These are phyloP conservation scores for Lotmaria passim DNA, from an alignment of 208 protist species.

Conservation along the genomic window DNA sequence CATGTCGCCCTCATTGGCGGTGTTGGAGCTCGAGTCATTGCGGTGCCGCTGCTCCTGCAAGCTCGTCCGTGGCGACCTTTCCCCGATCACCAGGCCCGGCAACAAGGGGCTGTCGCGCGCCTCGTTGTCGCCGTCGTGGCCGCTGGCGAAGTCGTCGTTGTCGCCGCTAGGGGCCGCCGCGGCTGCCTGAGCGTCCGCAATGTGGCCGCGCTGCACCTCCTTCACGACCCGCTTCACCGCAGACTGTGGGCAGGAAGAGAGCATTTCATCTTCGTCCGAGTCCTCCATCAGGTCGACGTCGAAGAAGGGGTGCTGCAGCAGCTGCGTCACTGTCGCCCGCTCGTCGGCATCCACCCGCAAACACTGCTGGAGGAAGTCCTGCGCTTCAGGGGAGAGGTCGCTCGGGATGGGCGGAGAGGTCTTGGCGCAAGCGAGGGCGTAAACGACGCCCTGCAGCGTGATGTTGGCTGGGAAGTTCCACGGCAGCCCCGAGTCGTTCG, in stretches of 20 bases:
- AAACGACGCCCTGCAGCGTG: conserved; percentile 63
- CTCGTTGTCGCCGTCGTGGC: not conserved
- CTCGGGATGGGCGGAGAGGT: conserved; percentile 62
- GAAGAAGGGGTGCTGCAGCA: conserved; percentile 86
- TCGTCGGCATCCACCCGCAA: conserved; percentile 67
- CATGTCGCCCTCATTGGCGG: not conserved
- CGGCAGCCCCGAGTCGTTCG: conserved; percentile 64
- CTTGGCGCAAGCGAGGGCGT: conserved; percentile 68
- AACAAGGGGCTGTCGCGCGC: not conserved
- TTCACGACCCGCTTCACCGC: conserved; percentile 39
- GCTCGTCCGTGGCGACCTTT: conserved; percentile 9
- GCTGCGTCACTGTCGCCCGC: conserved; percentile 53
- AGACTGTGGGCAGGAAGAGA: conserved; percentile 47
- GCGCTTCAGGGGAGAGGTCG: conserved; percentile 53
- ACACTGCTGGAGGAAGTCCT: conserved; percentile 72
- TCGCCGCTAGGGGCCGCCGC: not conserved
- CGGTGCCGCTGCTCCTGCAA: too few relatives aligned
- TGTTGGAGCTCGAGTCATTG: conserved; percentile 4
- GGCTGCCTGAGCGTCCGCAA: not conserved
- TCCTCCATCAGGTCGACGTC: conserved; percentile 46
- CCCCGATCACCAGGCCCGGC: not conserved
- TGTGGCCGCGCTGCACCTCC: conserved; percentile 21
- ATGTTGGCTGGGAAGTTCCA: conserved; percentile 65
- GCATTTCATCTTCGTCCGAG: conserved; percentile 50
- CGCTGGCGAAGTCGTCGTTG: not conserved